Evolutionary conservation across 2,329 filamentous ascomycete species (phyloP).

Genomic region (Scedosporium minutisporum): DNA sequence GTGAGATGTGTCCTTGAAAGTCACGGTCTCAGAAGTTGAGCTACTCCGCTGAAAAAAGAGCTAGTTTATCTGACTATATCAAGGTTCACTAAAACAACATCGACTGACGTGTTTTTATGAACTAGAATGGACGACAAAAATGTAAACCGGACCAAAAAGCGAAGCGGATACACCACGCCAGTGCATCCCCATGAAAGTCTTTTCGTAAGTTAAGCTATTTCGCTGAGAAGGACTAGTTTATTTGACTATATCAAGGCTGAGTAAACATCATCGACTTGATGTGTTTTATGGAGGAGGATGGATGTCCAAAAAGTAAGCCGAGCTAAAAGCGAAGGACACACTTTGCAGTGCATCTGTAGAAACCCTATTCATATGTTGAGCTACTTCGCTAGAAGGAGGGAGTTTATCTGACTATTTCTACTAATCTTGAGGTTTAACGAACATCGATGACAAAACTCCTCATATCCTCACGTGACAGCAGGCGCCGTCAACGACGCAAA

Average conservation of each 20-base stretch:
- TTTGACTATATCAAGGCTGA: neutral
- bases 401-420: neutral
- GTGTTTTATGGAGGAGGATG: neutral
- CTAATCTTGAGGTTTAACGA: neutral
- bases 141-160: too few species aligned
- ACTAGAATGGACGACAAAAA: too few species aligned
- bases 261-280: neutral
- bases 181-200: neutral
- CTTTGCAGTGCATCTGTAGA: too few species aligned
- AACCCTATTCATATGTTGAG: too few species aligned
- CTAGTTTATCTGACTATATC: too few species aligned
- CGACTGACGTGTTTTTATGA: too few species aligned
- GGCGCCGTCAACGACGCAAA: neutral
- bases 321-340: too few species aligned
- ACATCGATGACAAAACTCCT: neutral
- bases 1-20: neutral
- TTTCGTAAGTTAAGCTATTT: neutral
- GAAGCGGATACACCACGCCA: too few species aligned
- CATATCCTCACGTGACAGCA: neutral
- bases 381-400: too few species aligned
- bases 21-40: neutral
- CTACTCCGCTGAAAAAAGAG: neutral
- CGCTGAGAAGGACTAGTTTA: neutral
- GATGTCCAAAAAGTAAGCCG: too few species aligned
- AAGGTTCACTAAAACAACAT: conserved; percentile 15